Base-by-base conservation (phyloP, 306 rosid species). In the Lathyrus oleraceus region DNA sequence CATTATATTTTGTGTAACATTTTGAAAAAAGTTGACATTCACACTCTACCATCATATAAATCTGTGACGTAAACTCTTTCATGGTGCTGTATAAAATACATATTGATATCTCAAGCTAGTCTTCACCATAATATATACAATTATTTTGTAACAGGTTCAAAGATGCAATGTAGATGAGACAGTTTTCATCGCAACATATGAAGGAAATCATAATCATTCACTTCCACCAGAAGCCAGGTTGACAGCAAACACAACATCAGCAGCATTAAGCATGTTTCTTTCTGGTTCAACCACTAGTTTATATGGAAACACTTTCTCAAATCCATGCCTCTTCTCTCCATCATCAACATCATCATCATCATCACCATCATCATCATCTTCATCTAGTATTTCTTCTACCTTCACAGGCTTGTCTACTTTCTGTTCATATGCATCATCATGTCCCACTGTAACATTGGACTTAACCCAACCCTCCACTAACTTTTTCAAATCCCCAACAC, bases 361-460 rank as follows among this genome's bases (percentile, higher is more conserved):
- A 6, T 1, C 38, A 4, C 3, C 8, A 30, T 30, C 36, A 5
- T 7, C 38, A 32, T 32, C 38, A 32, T 32, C 38, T 6, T 21
- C 79, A 3, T 42, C 48, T 43, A 13, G 16, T 12, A 5, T 43
- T 49, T 49, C 56, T 10, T 16, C 56, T 8, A 4, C 56, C 23
- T 49, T 12, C 53, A 15, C 21, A 6, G 21, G 54, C 54, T 16
- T 48, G 4, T 6, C 54, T 16, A 17, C 21, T 49, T 3, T 8
- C 13, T 19, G 9, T 21, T 65, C 69, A 39, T 77, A 79, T 45
- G 5, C 81, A 72, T 44, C 81, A 49, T 76, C 57, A 19, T 19
- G 78, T 63, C 84, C 86, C 17, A 79, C 79, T 30, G 2, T 83
- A 51, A 83, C 86, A 48, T 58, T 83, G 19, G 84, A 83, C 71